phyloP scores from a whole-genome alignment of 2,329 filamentous ascomycete genomes.

The Hypoxylon sp. region DNA sequence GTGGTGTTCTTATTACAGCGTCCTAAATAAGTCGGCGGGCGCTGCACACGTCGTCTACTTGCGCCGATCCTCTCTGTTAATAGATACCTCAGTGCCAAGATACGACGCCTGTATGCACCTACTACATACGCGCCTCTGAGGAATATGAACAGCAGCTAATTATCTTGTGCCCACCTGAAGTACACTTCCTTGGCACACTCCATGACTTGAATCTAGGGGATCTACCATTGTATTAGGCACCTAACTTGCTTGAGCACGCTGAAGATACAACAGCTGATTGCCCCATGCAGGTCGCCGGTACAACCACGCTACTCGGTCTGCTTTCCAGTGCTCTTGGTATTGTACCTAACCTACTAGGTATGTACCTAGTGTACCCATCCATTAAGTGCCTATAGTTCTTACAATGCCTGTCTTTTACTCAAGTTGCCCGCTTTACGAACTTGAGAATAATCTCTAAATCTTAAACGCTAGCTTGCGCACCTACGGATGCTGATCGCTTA shows the following conservation, averaged over 20 bases:
- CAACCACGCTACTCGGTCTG: neutral
- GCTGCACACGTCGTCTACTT: neutral
- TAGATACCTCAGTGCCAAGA: neutral
- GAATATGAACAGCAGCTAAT: too few relatives aligned
- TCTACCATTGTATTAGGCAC: neutral
- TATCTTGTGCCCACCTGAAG: too few relatives aligned
- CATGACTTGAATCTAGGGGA: neutral
- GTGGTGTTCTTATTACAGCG: neutral
- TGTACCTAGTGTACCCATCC: neutral
- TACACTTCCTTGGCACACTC: neutral
- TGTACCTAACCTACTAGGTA: neutral
- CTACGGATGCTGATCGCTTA: slow-evolving; percentile 58
- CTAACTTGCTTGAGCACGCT: too few relatives aligned
- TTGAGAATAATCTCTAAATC: slow-evolving; percentile 54
- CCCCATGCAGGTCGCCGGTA: neutral
- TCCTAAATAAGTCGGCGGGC: neutral
- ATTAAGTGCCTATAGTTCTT: neutral
- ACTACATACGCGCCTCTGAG: neutral
- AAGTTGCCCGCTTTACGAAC: slow-evolving; percentile 37
- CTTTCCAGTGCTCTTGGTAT: neutral
- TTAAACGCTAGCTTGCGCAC: slow-evolving; percentile 53
- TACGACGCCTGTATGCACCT: neutral
- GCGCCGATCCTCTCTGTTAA: neutral
- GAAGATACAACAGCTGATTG: neutral
- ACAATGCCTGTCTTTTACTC: slow-evolving; percentile 5